Base-by-base conservation (phyloP, 306 rosid species). In the Lablab purpureus region DNA sequence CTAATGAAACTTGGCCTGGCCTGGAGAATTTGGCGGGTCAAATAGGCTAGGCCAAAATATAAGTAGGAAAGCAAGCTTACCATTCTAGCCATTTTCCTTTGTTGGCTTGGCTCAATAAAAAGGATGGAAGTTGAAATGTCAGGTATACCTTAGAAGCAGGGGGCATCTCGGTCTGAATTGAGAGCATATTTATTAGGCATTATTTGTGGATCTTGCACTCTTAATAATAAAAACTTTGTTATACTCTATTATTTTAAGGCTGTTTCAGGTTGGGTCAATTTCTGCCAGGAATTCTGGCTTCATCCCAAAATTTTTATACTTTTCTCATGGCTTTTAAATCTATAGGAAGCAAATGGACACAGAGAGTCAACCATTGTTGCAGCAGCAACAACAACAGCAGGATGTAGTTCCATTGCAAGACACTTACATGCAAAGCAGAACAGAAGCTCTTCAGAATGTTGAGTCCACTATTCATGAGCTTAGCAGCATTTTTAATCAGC, bases 401-500 rank as follows among this genome's bases (percentile, higher is more conserved):
- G 85, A 91, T 82, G n/a, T 89, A 84, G 97, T 90, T 82, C 97
- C 98, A 0, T 85, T 91, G 86, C 99, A 93, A 87, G 99, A 93
- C 67, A 88, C 85, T 78, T 93, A 87, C 91, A 93, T 93, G 97
- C 99, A 96, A 86, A 96, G 97, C 91, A 84, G 98, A 82, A 92
- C 98, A 82, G 98, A 93, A 84, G 97, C 99, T 74, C 91, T 96
- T 84, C 99, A 93, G 81, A 96, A 93, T 84, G 97, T 91, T 30
- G 98, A 96, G 85, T 96, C 98, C 79, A 96, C 98, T 62, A 93
- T 96, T 79, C 98, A 96, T 76, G 98, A 96, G 83, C 91, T 96
- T 72, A 80, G 99, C 91, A 93, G 70, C 88, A 96, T 96, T 76
- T 93, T 96, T 80, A 96, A 91, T 90, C 97, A 96, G 81, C 84